Base-by-base conservation (phyloP, 192 early-diverging fungal species). In the Mortierella antarctica region DNA sequence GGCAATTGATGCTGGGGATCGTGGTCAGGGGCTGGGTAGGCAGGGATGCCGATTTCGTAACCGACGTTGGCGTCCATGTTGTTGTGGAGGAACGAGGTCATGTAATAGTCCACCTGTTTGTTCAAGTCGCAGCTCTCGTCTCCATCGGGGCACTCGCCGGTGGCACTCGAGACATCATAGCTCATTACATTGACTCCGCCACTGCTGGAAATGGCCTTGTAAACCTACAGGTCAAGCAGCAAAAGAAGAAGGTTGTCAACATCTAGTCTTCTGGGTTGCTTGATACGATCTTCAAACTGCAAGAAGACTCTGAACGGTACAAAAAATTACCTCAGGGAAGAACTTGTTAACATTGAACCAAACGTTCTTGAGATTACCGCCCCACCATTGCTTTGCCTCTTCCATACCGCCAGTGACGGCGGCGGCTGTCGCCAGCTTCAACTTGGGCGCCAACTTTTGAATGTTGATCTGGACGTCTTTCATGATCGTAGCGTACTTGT, bases 151-250 rank as follows among this genome's bases (percentile, higher is more conserved):
- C 77, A 80, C 65, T 80, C 77, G 50, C 18, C 53, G 48, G 60
- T 44, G 77, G 71, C 72, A 65, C 72, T 60, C 7, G 77, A 80
- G 5, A 80, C 47, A 67, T 80, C 77, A 21, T 80, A 80, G 54
- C 70, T 80, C 77, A 80, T 80, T 41, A 80, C 57, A 13, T 80
- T 80, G 47, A 80, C 70, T 49, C 77, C 77, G 46, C 77, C 77
- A 18, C 53, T 65, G 55, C 67, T 72, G 58, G 69, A 58, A 14
- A 80, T 56, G 47, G 48, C 66, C 21, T 62, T 72, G 65, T 72
- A 79, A 18, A 67, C 15, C 31, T 31, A 31, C 31, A 31, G 31
- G 31, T 31, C 31, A 31, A 31, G 31, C 31, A 31, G 31, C 31
- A 31, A 31, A 31, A 31, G 31, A 31, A 31, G 31, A 31, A 31